These are phyloP conservation scores for Sporothrix dimorphospora DNA, from an alignment of 2,329 filamentous ascomycete species.

Conservation along the genomic window DNA sequence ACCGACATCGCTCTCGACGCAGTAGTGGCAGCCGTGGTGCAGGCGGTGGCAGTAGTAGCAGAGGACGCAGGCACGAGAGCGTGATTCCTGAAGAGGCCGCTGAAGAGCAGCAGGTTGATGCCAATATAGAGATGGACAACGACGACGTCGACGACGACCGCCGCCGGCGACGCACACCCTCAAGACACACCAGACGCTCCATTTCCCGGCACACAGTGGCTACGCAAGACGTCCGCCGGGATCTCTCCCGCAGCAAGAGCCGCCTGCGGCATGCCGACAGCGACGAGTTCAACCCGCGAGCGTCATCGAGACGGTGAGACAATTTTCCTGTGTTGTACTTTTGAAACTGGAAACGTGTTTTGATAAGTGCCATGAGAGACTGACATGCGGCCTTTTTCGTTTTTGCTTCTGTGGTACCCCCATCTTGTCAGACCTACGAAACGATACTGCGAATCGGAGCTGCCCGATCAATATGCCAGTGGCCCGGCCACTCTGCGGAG, in stretches of 20 bases:
- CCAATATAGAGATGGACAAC: conserved; percentile 26
- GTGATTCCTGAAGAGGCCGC: conserved; percentile 32
- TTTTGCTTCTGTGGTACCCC: background rate
- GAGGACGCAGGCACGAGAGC: conserved; percentile 23
- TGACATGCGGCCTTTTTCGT: conserved; percentile 23
- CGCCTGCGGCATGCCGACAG: conserved; percentile 25
- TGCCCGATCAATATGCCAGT: conserved; percentile 26
- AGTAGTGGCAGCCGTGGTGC: conserved; percentile 28
- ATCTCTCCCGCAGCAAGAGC: conserved; percentile 31
- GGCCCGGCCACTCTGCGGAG: conserved; percentile 33
- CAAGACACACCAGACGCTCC: conserved; percentile 35
- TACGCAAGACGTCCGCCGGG: conserved; percentile 27
- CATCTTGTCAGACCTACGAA: conserved; percentile 30
- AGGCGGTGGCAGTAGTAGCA: conserved; percentile 27
- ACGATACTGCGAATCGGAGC: conserved; percentile 33
- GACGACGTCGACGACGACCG: conserved; percentile 27
- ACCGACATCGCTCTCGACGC: conserved; percentile 21
- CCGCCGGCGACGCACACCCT: conserved; percentile 27
- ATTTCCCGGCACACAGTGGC: conserved; percentile 36
- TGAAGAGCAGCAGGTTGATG: conserved; percentile 28
- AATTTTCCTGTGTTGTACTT: background rate
- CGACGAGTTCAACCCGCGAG: conserved; percentile 29
- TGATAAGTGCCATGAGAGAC: conserved; percentile 3
- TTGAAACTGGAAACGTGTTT: background rate
- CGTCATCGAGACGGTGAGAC: conserved; percentile 31